Evolutionary conservation across 2,329 filamentous ascomycete genomes (phyloP).

Genomic region (Fusarium sp.): DNA sequence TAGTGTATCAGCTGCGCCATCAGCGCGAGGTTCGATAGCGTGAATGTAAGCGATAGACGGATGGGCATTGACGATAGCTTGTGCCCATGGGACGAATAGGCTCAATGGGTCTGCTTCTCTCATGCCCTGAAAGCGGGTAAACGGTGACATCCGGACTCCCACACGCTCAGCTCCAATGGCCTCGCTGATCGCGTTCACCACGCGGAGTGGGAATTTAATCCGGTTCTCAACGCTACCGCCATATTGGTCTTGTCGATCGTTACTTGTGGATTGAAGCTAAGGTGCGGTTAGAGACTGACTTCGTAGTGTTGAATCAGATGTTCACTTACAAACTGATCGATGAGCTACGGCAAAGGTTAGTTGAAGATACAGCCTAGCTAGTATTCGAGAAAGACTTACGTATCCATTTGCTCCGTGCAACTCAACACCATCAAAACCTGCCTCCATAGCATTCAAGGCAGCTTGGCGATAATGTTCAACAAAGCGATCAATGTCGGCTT

Average conservation of each 20-base stretch:
- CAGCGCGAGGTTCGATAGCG: constrained; percentile 67
- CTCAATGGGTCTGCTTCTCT: constrained; percentile 65
- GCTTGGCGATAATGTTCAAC: constrained; percentile 68
- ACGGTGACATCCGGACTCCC: constrained; percentile 70
- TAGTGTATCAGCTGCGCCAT: constrained; percentile 53
- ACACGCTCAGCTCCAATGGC: constrained; percentile 63
- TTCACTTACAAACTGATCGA: constrained; percentile 66
- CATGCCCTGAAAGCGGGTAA: constrained; percentile 71
- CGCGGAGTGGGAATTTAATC: constrained; percentile 61
- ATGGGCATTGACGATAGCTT: constrained; percentile 64
- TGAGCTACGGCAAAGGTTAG: constrained; percentile 25
- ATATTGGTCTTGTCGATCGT: constrained; percentile 62
- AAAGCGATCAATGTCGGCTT: constrained; percentile 71
- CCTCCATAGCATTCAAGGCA: constrained; percentile 65
- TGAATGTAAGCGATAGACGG: constrained; percentile 71
- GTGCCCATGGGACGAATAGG: constrained; percentile 62
- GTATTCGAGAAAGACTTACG: constrained; percentile 47
- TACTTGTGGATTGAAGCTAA: constrained; percentile 56
- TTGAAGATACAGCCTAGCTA: background rate
- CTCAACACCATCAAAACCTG: constrained; percentile 69
- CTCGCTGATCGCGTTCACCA: constrained; percentile 55
- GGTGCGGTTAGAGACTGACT: background rate
- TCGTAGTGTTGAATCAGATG: fast-evolving
- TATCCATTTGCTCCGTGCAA: constrained; percentile 69
- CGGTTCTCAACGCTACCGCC: constrained; percentile 65